A percentile compares a stretch with the other conserved stretches of the same genome.
Conservation (phyloP, 2,329 filamentous ascomycete genomes). For the Fusarium sambucinum region DNA sequence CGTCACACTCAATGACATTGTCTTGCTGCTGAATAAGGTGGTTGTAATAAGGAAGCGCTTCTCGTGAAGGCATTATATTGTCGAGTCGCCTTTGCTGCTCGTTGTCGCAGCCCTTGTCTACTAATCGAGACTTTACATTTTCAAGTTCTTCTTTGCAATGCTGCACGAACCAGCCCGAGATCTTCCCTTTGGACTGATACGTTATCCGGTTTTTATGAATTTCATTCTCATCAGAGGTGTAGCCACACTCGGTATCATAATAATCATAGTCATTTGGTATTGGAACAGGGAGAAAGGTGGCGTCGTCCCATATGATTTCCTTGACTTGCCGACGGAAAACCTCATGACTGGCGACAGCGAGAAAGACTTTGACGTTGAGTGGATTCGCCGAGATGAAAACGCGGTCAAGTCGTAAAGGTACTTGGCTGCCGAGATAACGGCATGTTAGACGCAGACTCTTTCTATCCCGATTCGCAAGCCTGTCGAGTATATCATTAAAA, state of each 20-base stretch:
- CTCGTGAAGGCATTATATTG: not conserved
- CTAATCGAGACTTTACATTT: not conserved
- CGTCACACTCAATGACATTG: not conserved
- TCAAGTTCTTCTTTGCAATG: not conserved
- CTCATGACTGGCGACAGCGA: not conserved
- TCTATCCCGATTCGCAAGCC: not conserved
- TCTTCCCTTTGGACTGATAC: not conserved
- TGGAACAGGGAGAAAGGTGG: not conserved
- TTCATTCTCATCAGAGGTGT: not conserved
- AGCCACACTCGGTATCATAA: not conserved
- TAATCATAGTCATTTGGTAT: not conserved
- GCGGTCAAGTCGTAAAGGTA: not conserved
- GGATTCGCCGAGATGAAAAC: not conserved
- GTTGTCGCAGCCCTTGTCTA: not conserved
- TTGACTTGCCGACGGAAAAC: not conserved
- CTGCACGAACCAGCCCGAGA: not conserved
- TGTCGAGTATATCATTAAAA: not conserved
- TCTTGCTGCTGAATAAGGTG: not conserved
- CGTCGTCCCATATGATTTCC: constrained; percentile 6
- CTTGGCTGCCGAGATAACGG: not conserved
- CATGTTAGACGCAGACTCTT: not conserved
- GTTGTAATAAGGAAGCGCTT: not conserved
- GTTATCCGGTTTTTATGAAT: not conserved
- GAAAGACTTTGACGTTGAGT: not conserved
- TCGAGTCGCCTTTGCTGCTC: not conserved